A percentile compares a stretch with the other conserved stretches of the same genome.
Conservation (phyloP, 176 grass and related monocot species). For the Juncus effusus region DNA sequence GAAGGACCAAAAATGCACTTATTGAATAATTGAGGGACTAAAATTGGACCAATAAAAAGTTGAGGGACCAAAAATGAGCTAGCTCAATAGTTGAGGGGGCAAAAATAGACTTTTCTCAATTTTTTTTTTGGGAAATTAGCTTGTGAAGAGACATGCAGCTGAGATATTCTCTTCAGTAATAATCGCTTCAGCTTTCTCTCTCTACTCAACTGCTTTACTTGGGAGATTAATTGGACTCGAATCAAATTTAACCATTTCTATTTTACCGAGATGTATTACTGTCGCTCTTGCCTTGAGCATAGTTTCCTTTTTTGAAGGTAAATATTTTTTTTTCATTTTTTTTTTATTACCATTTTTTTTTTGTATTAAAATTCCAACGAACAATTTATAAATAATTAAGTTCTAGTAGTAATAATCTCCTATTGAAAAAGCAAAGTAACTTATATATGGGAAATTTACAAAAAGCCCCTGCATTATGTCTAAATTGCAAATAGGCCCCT, state of each 20-base stretch:
- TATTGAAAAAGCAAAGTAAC: too few relatives aligned
- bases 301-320: conserved; percentile 94
- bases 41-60: too few relatives aligned
- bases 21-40: too few relatives aligned
- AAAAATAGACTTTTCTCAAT: too few relatives aligned
- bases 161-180: conserved; percentile 93
- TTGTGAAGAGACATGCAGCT: conserved; percentile 76
- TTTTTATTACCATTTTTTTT: background rate
- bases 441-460: too few relatives aligned
- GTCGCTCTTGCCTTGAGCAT: conserved; percentile 93
- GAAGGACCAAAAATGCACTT: too few relatives aligned
- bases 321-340: background rate
- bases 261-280: conserved; percentile 83
- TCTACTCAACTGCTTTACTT: conserved; percentile 84
- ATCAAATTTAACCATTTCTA: conserved; percentile 70
- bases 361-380: background rate
- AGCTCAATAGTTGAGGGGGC: too few relatives aligned
- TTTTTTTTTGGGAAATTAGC: conserved; percentile 43
- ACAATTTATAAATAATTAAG: too few relatives aligned
- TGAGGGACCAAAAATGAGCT: too few relatives aligned
- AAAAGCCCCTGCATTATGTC: too few relatives aligned
- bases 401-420: too few relatives aligned
- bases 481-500: too few relatives aligned
- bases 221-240: conserved; percentile 63
- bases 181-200: conserved; percentile 60